Evolutionary conservation across 176 grass and related monocot species (phyloP).

Genomic region (Typha latifolia): DNA sequence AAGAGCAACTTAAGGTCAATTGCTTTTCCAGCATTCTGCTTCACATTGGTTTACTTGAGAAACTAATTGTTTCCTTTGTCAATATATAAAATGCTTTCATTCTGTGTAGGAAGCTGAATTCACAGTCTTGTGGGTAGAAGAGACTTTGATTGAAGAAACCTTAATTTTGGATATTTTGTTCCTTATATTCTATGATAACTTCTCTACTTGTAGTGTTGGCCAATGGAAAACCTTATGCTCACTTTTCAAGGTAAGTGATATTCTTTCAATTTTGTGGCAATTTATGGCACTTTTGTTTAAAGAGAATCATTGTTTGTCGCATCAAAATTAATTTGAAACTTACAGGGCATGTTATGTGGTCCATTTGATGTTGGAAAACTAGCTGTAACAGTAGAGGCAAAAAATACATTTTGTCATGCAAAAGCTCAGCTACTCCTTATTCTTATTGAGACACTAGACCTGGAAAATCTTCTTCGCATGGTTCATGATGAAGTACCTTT

Average conservation of each 20-base stretch:
- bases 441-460: conserved; percentile 80
- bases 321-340: conserved; percentile 14
- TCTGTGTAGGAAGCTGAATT: conserved; percentile 49
- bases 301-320: conserved; percentile 1
- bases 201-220: conserved; percentile 46
- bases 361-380: conserved; percentile 67
- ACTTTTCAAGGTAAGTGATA: conserved; percentile 56
- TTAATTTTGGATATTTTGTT: conserved; percentile 83
- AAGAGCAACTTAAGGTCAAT: neutral
- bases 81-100: neutral
- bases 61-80: neutral
- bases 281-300: neutral
- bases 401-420: conserved; percentile 58
- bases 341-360: conserved; percentile 65
- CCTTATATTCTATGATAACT: conserved; percentile 75
- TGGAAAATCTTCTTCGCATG: conserved; percentile 77
- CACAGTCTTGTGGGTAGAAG: conserved; percentile 69
- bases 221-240: conserved; percentile 70
- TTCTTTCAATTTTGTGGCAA: neutral
- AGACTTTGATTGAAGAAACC: conserved; percentile 83
- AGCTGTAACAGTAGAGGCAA: conserved; percentile 62
- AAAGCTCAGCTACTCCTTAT: conserved; percentile 82
- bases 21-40: neutral
- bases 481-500: conserved; percentile 71
- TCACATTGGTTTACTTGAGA: neutral